Evolutionary conservation across 106 monocot genomes (phyloP).

Genomic region (Triglochin maritima): DNA sequence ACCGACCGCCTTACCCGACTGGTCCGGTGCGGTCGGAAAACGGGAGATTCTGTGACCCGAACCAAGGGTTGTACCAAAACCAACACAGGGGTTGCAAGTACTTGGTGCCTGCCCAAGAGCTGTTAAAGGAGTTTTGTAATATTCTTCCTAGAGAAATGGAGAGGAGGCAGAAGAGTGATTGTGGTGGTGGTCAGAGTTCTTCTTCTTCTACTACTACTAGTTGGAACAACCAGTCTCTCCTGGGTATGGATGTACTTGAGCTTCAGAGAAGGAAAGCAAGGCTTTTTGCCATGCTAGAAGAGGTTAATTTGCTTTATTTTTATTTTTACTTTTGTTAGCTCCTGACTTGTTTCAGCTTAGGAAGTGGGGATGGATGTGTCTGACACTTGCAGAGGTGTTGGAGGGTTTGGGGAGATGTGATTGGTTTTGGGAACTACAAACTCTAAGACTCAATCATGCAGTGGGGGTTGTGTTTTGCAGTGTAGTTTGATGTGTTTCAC

Average conservation of each 20-base stretch:
- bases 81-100: constrained; percentile 62
- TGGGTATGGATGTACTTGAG: constrained; percentile 59
- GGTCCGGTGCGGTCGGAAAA: neutral
- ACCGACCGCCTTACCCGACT: constrained; percentile 38
- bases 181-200: constrained; percentile 7
- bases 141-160: constrained; percentile 20
- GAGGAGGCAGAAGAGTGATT: constrained; percentile 2
- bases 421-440: neutral
- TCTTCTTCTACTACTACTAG: neutral
- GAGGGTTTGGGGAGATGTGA: neutral
- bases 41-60: neutral
- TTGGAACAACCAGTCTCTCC: constrained; percentile 21
- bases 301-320: neutral
- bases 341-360: neutral
- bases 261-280: constrained; percentile 22
- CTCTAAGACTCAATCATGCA: neutral
- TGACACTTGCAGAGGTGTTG: neutral
- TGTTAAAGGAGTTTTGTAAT: constrained; percentile 76
- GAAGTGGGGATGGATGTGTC: constrained; percentile 8
- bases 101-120: constrained; percentile 63
- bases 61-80: constrained; percentile 6
- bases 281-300: constrained; percentile 22
- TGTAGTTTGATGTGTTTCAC: constrained; percentile 16
- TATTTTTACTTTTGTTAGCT: neutral
- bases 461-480: neutral